phyloP scores from a whole-genome alignment of 805 yeast genomes.

The Nakazawaea wyomingensis region DNA sequence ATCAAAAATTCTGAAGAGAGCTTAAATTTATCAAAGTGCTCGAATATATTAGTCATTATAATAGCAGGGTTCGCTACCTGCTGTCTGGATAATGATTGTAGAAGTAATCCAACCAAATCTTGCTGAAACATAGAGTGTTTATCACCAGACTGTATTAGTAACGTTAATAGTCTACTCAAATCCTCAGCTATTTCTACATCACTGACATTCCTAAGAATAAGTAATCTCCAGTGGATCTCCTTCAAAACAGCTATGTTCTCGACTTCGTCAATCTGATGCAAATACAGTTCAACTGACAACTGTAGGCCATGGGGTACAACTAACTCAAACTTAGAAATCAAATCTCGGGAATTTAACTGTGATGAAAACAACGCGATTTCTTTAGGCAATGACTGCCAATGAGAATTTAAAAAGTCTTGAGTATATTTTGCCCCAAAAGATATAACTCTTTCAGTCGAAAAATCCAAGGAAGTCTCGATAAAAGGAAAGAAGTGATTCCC shows the following conservation, averaged over 20 bases:
- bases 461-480: conserved; percentile 37
- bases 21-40: conserved; percentile 22
- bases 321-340: conserved; percentile 16
- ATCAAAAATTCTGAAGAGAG: conserved; percentile 33
- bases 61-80: conserved; percentile 15
- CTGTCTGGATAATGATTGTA: conserved; percentile 28
- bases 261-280: conserved; percentile 15
- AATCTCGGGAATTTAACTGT: conserved; percentile 26
- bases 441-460: conserved; percentile 39
- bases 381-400: conserved; percentile 33
- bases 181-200: conserved; percentile 21
- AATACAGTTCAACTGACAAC: conserved; percentile 22
- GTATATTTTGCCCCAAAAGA: conserved; percentile 41
- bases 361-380: conserved; percentile 38
- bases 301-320: conserved; percentile 29
- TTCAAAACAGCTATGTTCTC: conserved; percentile 20
- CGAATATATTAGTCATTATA: conserved; percentile 18
- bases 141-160: conserved; percentile 6
- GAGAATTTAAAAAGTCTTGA: conserved; percentile 40
- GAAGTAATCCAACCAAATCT: conserved; percentile 38
- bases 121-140: conserved; percentile 24
- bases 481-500: conserved; percentile 40
- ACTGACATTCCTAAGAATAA: conserved; percentile 34
- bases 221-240: conserved; percentile 48
- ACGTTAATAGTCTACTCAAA: conserved; percentile 19